Evolutionary conservation across 2,329 filamentous ascomycete genomes (phyloP).

Genomic region (Fusarium staphyleae): DNA sequence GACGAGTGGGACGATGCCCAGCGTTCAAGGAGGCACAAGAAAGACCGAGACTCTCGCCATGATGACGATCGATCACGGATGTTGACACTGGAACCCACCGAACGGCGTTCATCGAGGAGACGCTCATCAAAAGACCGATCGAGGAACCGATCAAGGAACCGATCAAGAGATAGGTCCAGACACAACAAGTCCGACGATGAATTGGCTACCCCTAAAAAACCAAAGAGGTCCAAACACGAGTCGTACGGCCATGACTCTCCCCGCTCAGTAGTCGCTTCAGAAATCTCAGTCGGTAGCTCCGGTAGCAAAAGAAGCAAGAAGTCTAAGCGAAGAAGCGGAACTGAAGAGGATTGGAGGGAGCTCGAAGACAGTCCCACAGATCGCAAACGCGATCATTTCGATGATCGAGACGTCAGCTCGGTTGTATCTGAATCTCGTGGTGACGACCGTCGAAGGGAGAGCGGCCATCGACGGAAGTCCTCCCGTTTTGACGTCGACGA

Average conservation of each 20-base stretch:
- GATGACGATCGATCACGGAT: constrained; percentile 23
- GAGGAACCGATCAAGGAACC: constrained; percentile 21
- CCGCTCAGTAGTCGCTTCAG: constrained; percentile 47
- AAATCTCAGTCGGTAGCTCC: constrained; percentile 47
- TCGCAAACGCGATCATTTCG: constrained; percentile 49
- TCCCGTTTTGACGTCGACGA: constrained; percentile 55
- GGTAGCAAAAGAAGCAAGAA: constrained; percentile 52
- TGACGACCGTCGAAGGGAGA: constrained; percentile 46
- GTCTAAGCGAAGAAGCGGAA: constrained; percentile 48
- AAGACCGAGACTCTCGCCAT: constrained; percentile 22
- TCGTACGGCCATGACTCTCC: constrained; percentile 42
- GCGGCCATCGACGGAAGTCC: constrained; percentile 42
- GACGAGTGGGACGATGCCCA: constrained; percentile 27
- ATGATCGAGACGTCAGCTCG: constrained; percentile 58
- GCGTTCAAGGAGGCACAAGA: constrained; percentile 28
- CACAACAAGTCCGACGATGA: constrained; percentile 43
- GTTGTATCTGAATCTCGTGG: constrained; percentile 55
- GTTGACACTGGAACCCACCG: constrained; percentile 20
- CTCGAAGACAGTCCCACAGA: constrained; percentile 50
- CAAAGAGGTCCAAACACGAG: constrained; percentile 49
- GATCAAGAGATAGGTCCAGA: constrained; percentile 11
- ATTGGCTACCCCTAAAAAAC: constrained; percentile 42
- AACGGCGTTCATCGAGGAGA: constrained; percentile 26
- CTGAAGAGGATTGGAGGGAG: constrained; percentile 47
- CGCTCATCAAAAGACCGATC: constrained; percentile 26